Percentiles rank a stretch among this genome's conserved stretches.
phyloP scores from a whole-genome alignment of 2,329 filamentous ascomycete genomes.

The Exophiala calicioides region DNA sequence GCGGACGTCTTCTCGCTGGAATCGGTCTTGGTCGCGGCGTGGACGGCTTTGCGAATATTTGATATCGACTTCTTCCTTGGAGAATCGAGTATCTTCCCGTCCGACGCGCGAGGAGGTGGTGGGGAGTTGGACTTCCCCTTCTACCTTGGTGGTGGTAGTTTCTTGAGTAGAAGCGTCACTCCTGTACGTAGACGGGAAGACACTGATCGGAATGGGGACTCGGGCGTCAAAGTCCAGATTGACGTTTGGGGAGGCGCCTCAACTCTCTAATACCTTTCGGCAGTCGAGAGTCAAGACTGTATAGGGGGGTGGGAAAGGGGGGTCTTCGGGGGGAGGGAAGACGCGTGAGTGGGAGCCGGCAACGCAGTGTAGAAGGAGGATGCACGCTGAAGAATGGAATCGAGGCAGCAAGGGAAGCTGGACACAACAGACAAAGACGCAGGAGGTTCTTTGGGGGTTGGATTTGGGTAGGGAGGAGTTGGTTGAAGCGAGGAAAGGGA shows the following conservation, averaged over 20 bases:
- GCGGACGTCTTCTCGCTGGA: constrained; percentile 47
- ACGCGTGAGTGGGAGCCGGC: background rate
- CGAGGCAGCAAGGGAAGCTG: constrained; percentile 12
- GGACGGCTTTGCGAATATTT: constrained; percentile 75
- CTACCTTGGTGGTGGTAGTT: constrained; percentile 73
- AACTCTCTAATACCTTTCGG: constrained; percentile 35
- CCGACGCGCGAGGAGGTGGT: constrained; percentile 76
- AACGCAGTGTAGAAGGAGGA: background rate
- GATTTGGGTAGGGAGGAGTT: too few species aligned
- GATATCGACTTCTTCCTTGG: constrained; percentile 76
- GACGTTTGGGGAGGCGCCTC: constrained; percentile 30
- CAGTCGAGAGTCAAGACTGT: constrained; percentile 36
- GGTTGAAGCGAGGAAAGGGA: too few species aligned
- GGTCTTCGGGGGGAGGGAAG: constrained; percentile 3
- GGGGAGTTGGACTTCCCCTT: constrained; percentile 76
- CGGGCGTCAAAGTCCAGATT: constrained; percentile 56
- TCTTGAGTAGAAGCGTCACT: constrained; percentile 67
- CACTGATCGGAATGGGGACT: constrained; percentile 98
- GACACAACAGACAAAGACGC: background rate
- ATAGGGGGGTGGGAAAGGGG: constrained; percentile 14
- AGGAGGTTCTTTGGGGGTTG: too few species aligned
- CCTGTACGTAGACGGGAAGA: constrained; percentile 98
- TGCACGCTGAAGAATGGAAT: constrained; percentile 6
- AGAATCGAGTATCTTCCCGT: constrained; percentile 93
- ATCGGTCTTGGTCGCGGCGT: constrained; percentile 55